Evolutionary conservation across 257 asterid species (phyloP).

Genomic region (Parsonsia alboflavescens): DNA sequence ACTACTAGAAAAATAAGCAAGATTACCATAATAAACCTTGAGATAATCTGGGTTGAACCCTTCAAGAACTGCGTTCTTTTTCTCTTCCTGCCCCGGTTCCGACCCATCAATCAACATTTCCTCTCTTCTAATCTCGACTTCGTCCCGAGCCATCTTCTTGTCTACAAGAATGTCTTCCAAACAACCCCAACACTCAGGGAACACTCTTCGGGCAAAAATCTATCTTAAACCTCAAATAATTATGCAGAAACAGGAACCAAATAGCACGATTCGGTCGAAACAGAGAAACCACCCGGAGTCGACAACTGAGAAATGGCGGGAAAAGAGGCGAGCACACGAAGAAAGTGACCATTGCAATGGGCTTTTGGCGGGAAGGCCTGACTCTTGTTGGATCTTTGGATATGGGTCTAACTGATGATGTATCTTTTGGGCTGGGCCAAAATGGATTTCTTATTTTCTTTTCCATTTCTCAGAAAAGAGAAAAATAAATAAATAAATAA

Average conservation of each 20-base stretch:
- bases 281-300: background rate
- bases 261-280: background rate
- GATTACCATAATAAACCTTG: slow-evolving; percentile 62
- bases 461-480: background rate
- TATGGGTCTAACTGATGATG: background rate
- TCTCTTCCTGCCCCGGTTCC: slow-evolving; percentile 25
- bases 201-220: background rate
- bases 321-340: background rate
- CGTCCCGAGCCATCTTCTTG: slow-evolving; percentile 38
- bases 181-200: background rate
- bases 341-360: background rate
- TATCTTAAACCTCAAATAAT: background rate
- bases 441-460: background rate
- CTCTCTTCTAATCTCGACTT: slow-evolving; percentile 38
- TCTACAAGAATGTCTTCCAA: background rate
- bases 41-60: slow-evolving; percentile 66
- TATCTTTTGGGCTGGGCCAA: background rate
- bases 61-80: slow-evolving; percentile 33
- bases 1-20: background rate
- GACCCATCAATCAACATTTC: slow-evolving; percentile 60
- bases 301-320: slow-evolving; percentile 20
- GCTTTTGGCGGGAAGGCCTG: slow-evolving; percentile 19
- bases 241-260: background rate
- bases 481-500: background rate
- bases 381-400: background rate